Percentiles rank a stretch among this genome's conserved stretches.
Conservation (phyloP, 2,329 filamentous ascomycete species). For the Alternaria postmessia region DNA sequence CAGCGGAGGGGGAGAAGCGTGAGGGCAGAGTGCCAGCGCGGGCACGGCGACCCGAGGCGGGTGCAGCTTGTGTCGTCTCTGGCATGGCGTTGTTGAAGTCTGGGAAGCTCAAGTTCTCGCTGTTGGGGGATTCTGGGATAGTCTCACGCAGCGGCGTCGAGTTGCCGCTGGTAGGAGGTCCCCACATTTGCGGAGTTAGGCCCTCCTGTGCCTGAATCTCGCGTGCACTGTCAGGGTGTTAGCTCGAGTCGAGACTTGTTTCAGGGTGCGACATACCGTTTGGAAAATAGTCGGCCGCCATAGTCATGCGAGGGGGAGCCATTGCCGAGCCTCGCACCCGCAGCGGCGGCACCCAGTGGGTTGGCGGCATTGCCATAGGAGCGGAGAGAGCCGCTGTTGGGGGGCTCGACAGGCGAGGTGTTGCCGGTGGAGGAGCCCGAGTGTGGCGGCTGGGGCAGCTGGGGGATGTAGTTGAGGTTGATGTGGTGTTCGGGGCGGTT, state of each 20-base stretch:
- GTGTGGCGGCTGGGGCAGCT: slow-evolving; percentile 71
- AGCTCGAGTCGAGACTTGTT: slow-evolving; percentile 41
- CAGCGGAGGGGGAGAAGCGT: slow-evolving; percentile 81
- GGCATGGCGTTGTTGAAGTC: slow-evolving; percentile 80
- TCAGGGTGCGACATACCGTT: slow-evolving; percentile 72
- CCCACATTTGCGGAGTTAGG: slow-evolving; percentile 78
- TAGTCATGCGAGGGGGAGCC: slow-evolving; percentile 97
- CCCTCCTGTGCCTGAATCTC: slow-evolving; percentile 98
- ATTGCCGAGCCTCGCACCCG: slow-evolving; percentile 77
- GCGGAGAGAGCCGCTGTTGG: slow-evolving; percentile 69
- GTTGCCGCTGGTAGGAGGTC: slow-evolving; percentile 93
- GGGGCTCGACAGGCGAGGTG: slow-evolving; percentile 80
- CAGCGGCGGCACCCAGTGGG: slow-evolving; percentile 59
- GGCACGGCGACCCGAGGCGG: slow-evolving; percentile 75
- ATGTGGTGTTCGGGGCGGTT: slow-evolving; percentile 83
- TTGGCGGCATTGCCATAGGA: slow-evolving; percentile 76
- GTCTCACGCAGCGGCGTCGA: slow-evolving; percentile 96
- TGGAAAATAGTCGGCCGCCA: slow-evolving; percentile 80
- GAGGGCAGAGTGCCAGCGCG: slow-evolving; percentile 97
- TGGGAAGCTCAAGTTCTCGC: slow-evolving; percentile 93
- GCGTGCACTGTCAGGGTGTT: slow-evolving; percentile 71
- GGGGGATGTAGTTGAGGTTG: slow-evolving; percentile 81
- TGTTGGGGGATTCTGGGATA: slow-evolving; percentile 93
- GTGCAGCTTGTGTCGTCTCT: slow-evolving; percentile 64
- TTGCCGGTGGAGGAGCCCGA: slow-evolving; percentile 82